Evolutionary conservation across 2,329 filamentous ascomycete species (phyloP).

Genomic region (Capronia coronata): DNA sequence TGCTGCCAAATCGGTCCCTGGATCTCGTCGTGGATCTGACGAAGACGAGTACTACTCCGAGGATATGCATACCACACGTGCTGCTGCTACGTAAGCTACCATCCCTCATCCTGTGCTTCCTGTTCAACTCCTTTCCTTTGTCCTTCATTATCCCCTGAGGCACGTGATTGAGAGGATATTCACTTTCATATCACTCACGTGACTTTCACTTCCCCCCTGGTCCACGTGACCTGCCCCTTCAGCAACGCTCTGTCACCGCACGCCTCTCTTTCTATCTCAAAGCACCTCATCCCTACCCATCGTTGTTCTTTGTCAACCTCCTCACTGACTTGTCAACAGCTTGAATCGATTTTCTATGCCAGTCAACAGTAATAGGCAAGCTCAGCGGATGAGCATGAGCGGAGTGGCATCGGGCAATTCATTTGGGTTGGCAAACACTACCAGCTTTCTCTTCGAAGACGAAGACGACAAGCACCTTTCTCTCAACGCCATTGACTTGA

Average conservation of each 20-base stretch:
- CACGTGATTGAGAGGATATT: conserved; percentile 7
- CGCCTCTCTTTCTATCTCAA: conserved; percentile 1
- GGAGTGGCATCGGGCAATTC: conserved; percentile 8
- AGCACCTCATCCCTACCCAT: conserved; percentile 3
- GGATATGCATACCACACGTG: conserved; percentile 56
- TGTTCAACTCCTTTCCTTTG: not conserved
- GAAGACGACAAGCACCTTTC: conserved; percentile 60
- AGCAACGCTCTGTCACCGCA: not conserved
- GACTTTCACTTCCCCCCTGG: conserved; percentile 2
- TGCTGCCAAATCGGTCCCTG: conserved; percentile 78
- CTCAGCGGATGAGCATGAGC: conserved; percentile 21
- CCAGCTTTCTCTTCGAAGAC: conserved; percentile 78
- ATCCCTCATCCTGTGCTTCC: not conserved
- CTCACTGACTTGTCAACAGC: conserved; percentile 42
- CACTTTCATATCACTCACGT: conserved; percentile 5
- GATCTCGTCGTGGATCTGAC: conserved; percentile 81
- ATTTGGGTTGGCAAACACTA: conserved; percentile 70
- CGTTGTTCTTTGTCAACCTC: conserved; percentile 1
- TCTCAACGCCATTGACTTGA: conserved; percentile 22
- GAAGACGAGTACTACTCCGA: conserved; percentile 74
- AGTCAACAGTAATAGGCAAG: conserved; percentile 50
- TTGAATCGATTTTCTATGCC: conserved; percentile 93
- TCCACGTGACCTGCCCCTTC: not conserved
- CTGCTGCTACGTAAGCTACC: conserved; percentile 68
- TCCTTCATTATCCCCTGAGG: not conserved